Evolutionary conservation across 176 grass and related monocot genomes (phyloP).

Genomic region (Zoysia pacifica): DNA sequence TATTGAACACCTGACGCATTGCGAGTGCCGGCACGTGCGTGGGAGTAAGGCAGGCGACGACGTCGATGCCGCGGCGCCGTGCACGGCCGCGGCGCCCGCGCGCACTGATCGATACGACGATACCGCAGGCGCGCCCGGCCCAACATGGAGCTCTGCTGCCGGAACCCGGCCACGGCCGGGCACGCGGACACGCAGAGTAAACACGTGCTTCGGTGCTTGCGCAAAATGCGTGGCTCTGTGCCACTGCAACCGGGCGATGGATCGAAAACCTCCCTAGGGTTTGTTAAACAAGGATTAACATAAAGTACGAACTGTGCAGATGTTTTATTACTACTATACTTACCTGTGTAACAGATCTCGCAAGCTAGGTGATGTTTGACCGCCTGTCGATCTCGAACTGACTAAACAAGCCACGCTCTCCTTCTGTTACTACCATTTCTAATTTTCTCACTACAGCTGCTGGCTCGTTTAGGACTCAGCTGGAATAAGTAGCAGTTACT

Average conservation of each 20-base stretch:
- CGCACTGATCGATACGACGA: no score
- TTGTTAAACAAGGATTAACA: constrained; percentile 31
- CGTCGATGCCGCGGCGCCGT: no score
- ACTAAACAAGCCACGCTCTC: background rate
- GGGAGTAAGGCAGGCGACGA: no score
- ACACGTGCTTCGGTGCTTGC: constrained; percentile 33
- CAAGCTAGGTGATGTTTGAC: constrained; percentile 33
- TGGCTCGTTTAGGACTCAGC: background rate
- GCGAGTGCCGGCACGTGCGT: no score
- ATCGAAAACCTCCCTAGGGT: constrained; percentile 12
- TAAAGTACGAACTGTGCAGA: constrained; percentile 39
- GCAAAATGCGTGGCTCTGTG: constrained; percentile 30
- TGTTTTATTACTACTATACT: constrained; percentile 32
- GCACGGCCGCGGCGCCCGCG: no score
- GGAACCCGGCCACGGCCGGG: constrained; percentile 20
- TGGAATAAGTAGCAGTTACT: background rate
- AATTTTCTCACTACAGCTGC: background rate
- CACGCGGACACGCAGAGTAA: constrained; percentile 27
- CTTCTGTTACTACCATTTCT: background rate
- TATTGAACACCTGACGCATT: no score
- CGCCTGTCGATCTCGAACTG: constrained; percentile 27
- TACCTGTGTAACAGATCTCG: constrained; percentile 39
- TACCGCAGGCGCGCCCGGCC: no score
- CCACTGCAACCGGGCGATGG: background rate
- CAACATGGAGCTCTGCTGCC: constrained; percentile 35